Percentiles rank a stretch among this genome's conserved stretches.
Conservation (phyloP, 140 eudicot species). For the Anethum foeniculum region DNA sequence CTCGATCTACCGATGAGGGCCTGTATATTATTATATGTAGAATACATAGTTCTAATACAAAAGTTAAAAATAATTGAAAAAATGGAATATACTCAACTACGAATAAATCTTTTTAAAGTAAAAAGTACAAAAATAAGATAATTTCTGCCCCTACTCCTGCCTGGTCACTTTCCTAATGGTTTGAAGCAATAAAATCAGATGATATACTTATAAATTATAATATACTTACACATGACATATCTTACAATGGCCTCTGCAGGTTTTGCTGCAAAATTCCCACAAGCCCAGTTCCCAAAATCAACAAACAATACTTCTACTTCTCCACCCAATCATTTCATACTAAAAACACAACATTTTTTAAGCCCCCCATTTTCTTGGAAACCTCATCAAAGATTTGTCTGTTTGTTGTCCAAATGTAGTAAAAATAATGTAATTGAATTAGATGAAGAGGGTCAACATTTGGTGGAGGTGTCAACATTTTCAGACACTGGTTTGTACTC, state of each 20-base stretch:
- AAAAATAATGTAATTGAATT: constrained; percentile 23
- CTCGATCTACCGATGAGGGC: no score
- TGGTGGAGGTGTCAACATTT: constrained; percentile 6
- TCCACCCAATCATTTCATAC: constrained; percentile 10
- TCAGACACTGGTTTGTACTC: constrained; percentile 27
- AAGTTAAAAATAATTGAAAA: no score
- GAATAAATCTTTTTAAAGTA: no score
- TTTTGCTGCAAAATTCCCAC: constrained; percentile 27
- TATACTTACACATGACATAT: constrained; percentile 2
- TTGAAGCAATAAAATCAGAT: not conserved
- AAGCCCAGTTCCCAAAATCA: constrained; percentile 3
- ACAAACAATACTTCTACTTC: not conserved
- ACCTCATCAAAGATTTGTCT: constrained; percentile 16
- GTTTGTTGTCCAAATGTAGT: constrained; percentile 19
- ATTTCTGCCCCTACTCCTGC: not conserved
- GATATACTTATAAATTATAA: not conserved
- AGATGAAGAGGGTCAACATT: constrained; percentile 25
- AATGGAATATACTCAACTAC: no score
- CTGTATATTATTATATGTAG: no score
- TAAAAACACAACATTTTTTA: constrained; percentile 1
- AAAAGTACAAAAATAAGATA: no score
- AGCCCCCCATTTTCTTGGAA: constrained; percentile 15
- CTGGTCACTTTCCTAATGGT: not conserved
- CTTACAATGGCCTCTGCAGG: constrained; percentile 42
- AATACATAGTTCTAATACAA: no score